Percentiles rank a stretch among this genome's conserved stretches.
These are phyloP conservation scores for Eucalyptus tenuipes DNA, from an alignment of 345 rosid genomes.

Conservation along the genomic window DNA sequence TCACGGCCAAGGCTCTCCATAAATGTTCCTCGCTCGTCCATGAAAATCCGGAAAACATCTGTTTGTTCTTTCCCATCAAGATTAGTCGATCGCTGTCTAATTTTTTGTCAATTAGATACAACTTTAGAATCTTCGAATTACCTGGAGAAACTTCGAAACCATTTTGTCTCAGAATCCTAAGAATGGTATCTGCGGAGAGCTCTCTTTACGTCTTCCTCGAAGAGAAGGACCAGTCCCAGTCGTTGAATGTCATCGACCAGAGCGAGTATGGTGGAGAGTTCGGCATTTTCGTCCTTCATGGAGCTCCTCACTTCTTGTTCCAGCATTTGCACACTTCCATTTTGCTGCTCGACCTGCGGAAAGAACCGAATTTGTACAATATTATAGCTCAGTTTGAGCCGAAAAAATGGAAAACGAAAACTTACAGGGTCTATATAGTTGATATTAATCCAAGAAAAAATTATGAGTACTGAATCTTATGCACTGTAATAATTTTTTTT, in stretches of 20 bases:
- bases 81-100: neutral
- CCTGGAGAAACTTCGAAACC: constrained; percentile 29
- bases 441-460: neutral
- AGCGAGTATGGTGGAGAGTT: constrained; percentile 1
- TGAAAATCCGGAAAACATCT: constrained; percentile 16
- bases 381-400: neutral
- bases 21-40: constrained; percentile 1
- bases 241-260: constrained; percentile 31
- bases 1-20: neutral
- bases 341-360: neutral
- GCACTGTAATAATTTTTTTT: neutral
- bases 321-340: neutral
- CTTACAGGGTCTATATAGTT: neutral
- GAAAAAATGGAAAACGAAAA: neutral
- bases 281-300: neutral
- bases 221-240: constrained; percentile 15
- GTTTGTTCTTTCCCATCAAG: neutral
- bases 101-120: neutral
- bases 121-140: neutral
- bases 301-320: constrained; percentile 11
- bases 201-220: constrained; percentile 10
- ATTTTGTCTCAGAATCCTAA: constrained; percentile 29
- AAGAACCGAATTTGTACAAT: neutral
- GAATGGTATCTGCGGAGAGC: constrained; percentile 1
- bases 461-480: neutral